A percentile compares a stretch with the other conserved stretches of the same genome.
Evolutionary conservation across 768 basidiomycete genomes (phyloP).

Genomic region (Panaeolus cyanescens): DNA sequence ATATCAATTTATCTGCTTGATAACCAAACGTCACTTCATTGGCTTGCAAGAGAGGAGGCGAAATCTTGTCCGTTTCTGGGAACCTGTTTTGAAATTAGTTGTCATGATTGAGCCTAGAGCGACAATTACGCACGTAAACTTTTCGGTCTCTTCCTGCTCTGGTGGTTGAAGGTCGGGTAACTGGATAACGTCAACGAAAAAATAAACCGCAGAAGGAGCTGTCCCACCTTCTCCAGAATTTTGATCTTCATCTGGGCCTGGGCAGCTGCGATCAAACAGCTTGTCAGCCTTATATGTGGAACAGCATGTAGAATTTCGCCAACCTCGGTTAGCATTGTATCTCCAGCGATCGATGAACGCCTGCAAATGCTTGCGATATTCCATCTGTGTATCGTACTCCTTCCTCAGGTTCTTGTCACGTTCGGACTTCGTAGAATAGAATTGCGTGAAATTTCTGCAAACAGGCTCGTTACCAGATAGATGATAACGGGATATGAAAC

Average conservation of each 20-base stretch:
- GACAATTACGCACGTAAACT: constrained; percentile 65
- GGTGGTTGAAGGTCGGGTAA: constrained; percentile 93
- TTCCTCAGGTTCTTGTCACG: constrained; percentile 88
- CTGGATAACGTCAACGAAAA: constrained; percentile 35
- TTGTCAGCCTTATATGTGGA: neutral
- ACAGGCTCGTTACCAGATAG: neutral
- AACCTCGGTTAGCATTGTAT: constrained; percentile 92
- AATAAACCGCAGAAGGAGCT: neutral
- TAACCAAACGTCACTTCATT: constrained; percentile 93
- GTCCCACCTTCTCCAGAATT: constrained; percentile 69
- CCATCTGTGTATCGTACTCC: constrained; percentile 96
- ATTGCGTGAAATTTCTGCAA: constrained; percentile 90
- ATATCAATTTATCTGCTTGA: constrained; percentile 68
- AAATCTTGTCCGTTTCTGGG: constrained; percentile 96
- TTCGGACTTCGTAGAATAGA: constrained; percentile 98
- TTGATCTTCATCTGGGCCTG: constrained; percentile 84
- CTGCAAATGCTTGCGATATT: constrained; percentile 92
- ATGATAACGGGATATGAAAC: constrained; percentile 9
- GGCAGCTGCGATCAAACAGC: constrained; percentile 53
- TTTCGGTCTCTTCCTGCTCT: constrained; percentile 89
- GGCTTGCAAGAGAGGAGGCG: constrained; percentile 92
- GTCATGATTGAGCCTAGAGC: neutral
- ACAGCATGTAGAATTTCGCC: neutral
- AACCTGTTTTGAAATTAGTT: constrained; percentile 49
- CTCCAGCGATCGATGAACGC: constrained; percentile 99